Conservation (phyloP, 2,329 filamentous ascomycete genomes). For the Thielaviopsis musarum region DNA sequence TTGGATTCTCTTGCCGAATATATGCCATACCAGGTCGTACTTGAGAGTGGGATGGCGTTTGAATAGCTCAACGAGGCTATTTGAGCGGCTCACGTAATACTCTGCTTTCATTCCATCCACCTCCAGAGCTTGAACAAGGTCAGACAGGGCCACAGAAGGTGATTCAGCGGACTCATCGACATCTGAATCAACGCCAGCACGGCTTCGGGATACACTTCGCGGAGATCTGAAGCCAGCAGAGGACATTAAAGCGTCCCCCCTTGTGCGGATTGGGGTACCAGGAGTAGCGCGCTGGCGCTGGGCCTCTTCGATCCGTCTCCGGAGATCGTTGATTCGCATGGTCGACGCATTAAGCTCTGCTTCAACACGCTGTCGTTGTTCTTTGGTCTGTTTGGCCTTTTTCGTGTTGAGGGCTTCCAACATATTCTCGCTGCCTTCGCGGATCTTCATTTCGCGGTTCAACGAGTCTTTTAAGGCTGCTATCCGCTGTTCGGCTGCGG, state of each 20-base stretch:
- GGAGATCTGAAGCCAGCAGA: slow-evolving; percentile 38
- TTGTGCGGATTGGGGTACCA: slow-evolving; percentile 34
- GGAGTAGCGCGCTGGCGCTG: slow-evolving; percentile 32
- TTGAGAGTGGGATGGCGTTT: slow-evolving; percentile 85
- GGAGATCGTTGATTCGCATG: slow-evolving; percentile 45
- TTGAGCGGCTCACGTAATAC: slow-evolving; percentile 87
- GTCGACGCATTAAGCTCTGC: slow-evolving; percentile 84
- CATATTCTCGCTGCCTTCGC: slow-evolving; percentile 94
- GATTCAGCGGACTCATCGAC: slow-evolving; percentile 60
- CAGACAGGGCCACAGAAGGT: slow-evolving; percentile 77
- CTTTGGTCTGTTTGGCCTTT: slow-evolving; percentile 88
- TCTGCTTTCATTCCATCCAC: slow-evolving; percentile 75
- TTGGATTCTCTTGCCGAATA: slow-evolving; percentile 87
- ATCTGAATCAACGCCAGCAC: slow-evolving; percentile 41
- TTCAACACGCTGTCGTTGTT: slow-evolving; percentile 63
- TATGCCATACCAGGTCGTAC: slow-evolving; percentile 89
- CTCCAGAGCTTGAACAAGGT: slow-evolving; percentile 81
- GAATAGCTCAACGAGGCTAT: slow-evolving; percentile 90
- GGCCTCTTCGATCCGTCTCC: slow-evolving; percentile 41
- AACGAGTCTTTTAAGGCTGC: slow-evolving; percentile 65
- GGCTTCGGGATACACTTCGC: slow-evolving; percentile 36
- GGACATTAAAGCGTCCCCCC: slow-evolving; percentile 30
- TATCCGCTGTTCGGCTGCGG: slow-evolving; percentile 54
- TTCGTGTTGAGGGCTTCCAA: slow-evolving; percentile 87
- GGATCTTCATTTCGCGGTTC: slow-evolving; percentile 94